These are phyloP conservation scores for Ballota nigra DNA, from an alignment of 257 asterid species.

Conservation along the genomic window DNA sequence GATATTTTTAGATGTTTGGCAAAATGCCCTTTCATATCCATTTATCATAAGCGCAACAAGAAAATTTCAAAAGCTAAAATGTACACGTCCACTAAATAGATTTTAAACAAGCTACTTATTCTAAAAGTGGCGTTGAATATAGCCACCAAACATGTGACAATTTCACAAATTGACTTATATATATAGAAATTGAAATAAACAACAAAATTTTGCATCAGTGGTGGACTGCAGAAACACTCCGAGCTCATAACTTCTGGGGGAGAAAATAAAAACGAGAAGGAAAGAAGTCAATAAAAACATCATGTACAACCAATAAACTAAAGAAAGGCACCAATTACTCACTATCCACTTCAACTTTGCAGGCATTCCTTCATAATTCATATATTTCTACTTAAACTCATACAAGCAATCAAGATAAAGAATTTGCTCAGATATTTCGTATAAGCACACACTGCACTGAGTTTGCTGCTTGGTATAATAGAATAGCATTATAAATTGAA, in stretches of 20 bases:
- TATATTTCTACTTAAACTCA: not conserved
- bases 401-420: not conserved
- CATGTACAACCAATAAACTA: not conserved
- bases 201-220: not conserved
- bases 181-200: not conserved
- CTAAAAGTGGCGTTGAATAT: not conserved
- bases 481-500: slow-evolving; percentile 3
- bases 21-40: not conserved
- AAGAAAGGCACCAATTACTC: not conserved
- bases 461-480: not conserved
- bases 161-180: not conserved
- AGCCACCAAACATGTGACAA: not conserved
- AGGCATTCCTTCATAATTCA: not conserved
- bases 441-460: slow-evolving; percentile 6
- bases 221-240: not conserved
- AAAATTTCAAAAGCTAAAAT: not conserved
- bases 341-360: not conserved
- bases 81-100: not conserved
- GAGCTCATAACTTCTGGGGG: not conserved
- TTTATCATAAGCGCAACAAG: not conserved
- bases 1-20: not conserved
- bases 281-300: not conserved
- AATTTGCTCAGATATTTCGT: not conserved
- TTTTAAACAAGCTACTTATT: not conserved
- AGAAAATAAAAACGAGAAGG: not conserved